These are phyloP conservation scores for Senna tora DNA, from an alignment of 306 rosid genomes.

Conservation along the genomic window DNA sequence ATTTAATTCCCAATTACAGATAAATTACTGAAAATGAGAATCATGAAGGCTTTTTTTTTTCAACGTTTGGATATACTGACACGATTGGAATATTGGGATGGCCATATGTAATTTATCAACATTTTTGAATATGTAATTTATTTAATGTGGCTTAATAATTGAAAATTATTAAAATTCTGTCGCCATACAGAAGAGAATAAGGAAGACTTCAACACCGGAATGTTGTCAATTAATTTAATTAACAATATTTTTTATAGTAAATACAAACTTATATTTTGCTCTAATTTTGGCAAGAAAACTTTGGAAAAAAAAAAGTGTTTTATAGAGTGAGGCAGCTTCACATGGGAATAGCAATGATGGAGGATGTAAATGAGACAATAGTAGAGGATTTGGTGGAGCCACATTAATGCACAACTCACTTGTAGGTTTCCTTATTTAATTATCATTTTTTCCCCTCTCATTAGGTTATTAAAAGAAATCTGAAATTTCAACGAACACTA, in stretches of 20 bases:
- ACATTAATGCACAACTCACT: slow-evolving; percentile 73
- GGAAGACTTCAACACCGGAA: neutral
- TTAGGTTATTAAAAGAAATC: slow-evolving; percentile 33
- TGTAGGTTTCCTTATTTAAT: slow-evolving; percentile 53
- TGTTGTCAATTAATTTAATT: slow-evolving; percentile 6
- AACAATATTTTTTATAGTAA: neutral
- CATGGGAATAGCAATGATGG: slow-evolving; percentile 92
- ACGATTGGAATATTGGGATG: too few species aligned
- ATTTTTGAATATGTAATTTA: neutral
- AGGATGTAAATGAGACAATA: slow-evolving; percentile 93
- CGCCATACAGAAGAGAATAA: neutral
- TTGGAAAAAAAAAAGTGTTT: neutral
- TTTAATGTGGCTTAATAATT: neutral
- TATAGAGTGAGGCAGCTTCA: slow-evolving; percentile 72
- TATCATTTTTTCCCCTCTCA: slow-evolving; percentile 41
- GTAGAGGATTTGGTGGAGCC: slow-evolving; percentile 98
- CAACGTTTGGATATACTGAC: too few species aligned
- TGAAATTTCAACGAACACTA: slow-evolving; percentile 27
- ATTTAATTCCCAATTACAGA: slow-evolving; percentile 21
- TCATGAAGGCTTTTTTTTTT: too few species aligned
- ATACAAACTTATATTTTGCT: neutral
- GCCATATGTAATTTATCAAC: too few species aligned
- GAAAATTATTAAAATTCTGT: neutral
- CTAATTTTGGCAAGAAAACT: neutral
- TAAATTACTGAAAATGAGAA: too few species aligned